A percentile compares a stretch with the other conserved stretches of the same genome.
Evolutionary conservation across 805 yeast species (phyloP).

Genomic region (Kluyveromyces starmeri): DNA sequence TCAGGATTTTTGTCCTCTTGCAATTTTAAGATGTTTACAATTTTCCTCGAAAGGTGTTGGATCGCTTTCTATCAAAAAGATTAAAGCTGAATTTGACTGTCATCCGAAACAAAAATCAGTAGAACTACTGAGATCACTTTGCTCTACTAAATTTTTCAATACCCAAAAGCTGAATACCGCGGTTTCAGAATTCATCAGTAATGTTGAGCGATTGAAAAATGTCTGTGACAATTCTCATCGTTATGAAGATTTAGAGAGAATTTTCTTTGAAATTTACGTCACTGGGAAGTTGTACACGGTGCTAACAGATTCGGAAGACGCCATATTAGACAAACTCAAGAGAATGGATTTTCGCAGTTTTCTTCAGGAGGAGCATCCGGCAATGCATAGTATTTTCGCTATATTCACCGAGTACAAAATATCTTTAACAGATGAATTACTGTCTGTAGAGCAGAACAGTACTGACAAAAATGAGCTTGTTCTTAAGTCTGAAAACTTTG

Average conservation of each 20-base stretch:
- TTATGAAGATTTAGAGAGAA: constrained; percentile 1
- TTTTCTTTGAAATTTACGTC: background rate
- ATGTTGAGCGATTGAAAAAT: background rate
- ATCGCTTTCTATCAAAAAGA: constrained; percentile 34
- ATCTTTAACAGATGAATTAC: background rate
- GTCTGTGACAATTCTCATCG: background rate
- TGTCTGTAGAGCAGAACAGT: background rate
- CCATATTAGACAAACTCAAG: background rate
- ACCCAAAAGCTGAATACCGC: background rate
- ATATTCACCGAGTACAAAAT: background rate
- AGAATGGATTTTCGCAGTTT: background rate
- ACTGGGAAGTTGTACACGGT: background rate
- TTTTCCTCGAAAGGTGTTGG: constrained; percentile 67
- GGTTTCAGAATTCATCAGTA: background rate
- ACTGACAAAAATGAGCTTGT: background rate
- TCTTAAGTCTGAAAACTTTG: background rate
- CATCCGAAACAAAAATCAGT: background rate
- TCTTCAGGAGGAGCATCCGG: background rate
- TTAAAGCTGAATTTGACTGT: constrained; percentile 8
- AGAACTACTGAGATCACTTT: background rate
- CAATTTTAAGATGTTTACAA: constrained; percentile 48
- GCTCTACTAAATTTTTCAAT: background rate
- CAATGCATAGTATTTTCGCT: background rate
- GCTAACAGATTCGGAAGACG: background rate
- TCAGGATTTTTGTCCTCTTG: constrained; percentile 49